A percentile compares a stretch with the other conserved stretches of the same genome.
Evolutionary conservation across 441 rosid species (phyloP).

Genomic region (Populus hybrid): DNA sequence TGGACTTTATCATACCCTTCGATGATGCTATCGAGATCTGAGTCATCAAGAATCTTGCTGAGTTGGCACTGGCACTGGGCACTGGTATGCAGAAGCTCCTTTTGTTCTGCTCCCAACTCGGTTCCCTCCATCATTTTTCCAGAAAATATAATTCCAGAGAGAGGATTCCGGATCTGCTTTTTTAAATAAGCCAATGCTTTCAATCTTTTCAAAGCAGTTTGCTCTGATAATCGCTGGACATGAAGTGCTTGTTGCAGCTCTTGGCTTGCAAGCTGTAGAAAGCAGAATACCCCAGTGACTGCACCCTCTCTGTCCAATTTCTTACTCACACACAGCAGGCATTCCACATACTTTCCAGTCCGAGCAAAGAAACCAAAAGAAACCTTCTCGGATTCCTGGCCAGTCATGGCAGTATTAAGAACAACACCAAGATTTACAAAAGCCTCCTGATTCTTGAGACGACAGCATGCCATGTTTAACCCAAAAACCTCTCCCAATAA

Average conservation of each 20-base stretch:
- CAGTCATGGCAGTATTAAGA: slow-evolving; percentile 70
- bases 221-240: slow-evolving; percentile 78
- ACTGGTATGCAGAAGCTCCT: slow-evolving; percentile 62
- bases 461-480: slow-evolving; percentile 61
- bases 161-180: slow-evolving; percentile 76
- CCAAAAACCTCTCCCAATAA: slow-evolving; percentile 93
- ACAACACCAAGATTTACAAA: slow-evolving; percentile 75
- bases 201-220: slow-evolving; percentile 68
- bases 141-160: slow-evolving; percentile 73
- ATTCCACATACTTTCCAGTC: slow-evolving; percentile 70
- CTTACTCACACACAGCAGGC: slow-evolving; percentile 78
- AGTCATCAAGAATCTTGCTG: slow-evolving; percentile 74
- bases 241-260: slow-evolving; percentile 92
- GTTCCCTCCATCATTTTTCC: slow-evolving; percentile 70
- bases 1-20: slow-evolving; percentile 58
- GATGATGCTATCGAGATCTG: slow-evolving; percentile 77
- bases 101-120: slow-evolving; percentile 69
- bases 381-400: slow-evolving; percentile 71
- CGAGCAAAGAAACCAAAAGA: slow-evolving; percentile 70
- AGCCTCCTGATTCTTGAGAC: slow-evolving; percentile 79
- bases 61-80: slow-evolving; percentile 79
- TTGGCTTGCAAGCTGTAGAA: slow-evolving; percentile 87
- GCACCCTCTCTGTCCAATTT: slow-evolving; percentile 78
- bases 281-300: slow-evolving; percentile 83
- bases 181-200: slow-evolving; percentile 72